phyloP scores from a whole-genome alignment of 2,329 filamentous ascomycete genomes.

The Curvularia verruculosa region DNA sequence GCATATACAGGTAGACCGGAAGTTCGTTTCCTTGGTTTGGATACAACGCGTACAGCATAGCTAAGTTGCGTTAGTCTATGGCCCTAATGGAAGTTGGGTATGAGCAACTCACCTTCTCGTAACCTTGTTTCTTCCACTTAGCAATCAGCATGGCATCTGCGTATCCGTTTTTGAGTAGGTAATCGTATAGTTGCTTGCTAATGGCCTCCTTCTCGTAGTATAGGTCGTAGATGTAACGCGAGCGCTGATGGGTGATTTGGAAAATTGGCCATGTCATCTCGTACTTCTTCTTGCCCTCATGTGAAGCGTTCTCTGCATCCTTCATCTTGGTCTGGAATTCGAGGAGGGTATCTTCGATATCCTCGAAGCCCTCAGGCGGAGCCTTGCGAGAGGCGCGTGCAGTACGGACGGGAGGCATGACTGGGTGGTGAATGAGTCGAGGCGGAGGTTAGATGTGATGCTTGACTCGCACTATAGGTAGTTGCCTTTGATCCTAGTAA shows the following conservation, averaged over 20 bases:
- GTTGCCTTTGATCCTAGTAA: neutral
- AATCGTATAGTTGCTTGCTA: slow-evolving; percentile 89
- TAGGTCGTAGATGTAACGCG: slow-evolving; percentile 92
- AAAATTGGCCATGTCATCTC: slow-evolving; percentile 97
- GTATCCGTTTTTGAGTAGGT: slow-evolving; percentile 94
- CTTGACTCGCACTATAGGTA: neutral
- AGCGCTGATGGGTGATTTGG: slow-evolving; percentile 92
- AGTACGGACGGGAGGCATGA: slow-evolving; percentile 79
- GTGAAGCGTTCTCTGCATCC: slow-evolving; percentile 88
- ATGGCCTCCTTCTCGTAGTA: slow-evolving; percentile 99
- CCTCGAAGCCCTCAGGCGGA: slow-evolving; percentile 83
- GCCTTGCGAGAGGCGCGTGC: slow-evolving; percentile 75
- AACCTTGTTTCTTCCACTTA: slow-evolving; percentile 99
- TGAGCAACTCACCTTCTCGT: slow-evolving; percentile 77
- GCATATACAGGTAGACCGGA: slow-evolving; percentile 96
- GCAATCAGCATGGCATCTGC: slow-evolving; percentile 95
- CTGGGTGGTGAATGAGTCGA: neutral
- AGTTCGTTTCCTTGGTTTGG: slow-evolving; percentile 99
- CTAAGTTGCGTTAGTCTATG: slow-evolving; percentile 52
- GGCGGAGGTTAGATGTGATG: neutral
- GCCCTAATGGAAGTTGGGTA: neutral
- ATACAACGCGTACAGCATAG: slow-evolving; percentile 95
- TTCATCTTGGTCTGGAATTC: slow-evolving; percentile 92
- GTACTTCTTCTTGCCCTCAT: slow-evolving; percentile 80
- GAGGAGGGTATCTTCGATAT: slow-evolving; percentile 85